Evolutionary conservation across 2,329 filamentous ascomycete genomes (phyloP), one percentile per base, ranked within the genome.

Genomic region (Conoideocrella luteorostrata): DNA sequence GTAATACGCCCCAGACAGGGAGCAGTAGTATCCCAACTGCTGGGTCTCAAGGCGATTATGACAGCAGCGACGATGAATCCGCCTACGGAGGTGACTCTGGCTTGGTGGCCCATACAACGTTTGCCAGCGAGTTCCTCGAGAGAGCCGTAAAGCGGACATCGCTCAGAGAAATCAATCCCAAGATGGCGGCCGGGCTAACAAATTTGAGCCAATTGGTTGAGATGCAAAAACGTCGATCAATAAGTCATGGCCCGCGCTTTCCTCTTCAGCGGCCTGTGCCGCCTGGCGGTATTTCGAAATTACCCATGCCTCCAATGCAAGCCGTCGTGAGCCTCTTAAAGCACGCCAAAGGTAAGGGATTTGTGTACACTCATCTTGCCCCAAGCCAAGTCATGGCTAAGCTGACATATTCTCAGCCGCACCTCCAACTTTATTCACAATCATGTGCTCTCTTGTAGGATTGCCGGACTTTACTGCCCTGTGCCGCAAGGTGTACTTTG

Each of bases 41-140:
- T 43, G 45, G 53, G 7, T 65, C 64, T 21, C 57, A 57, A 30
- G 56, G 55, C 22, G 59, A 60, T 35, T 62, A 59, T 46, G 66
- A 69, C 32, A 67, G 61, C 45, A 63, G 59, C 39, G 64, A 67
- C 12, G 61, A 66, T 5, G 66, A 69, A 43, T 64, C 64, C 12
- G 62, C 62, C 12, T 67, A 71, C 52, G 65, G 72, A 47, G 72
- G 70, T n/a, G 67, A 71, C 51, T 68, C 70, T 2, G 71, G 69
- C 17, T 62, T 76, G 35, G 61, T 70, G 4, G 69, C 69, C 4
- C 72, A 76, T 44, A 71, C 75, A 3, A 67, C 66, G n/a, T 76
- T 77, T 51, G 75, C 72, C 18, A 72, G 65, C 54, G 70, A 75
- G 50, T 74, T 78, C 32, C 67, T 77, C 18, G 73, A 78, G 51